A percentile compares a stretch with the other conserved stretches of the same genome.
These are phyloP conservation scores for Kwoniella dejecticola DNA, from an alignment of 768 basidiomycete species.

Conservation along the genomic window DNA sequence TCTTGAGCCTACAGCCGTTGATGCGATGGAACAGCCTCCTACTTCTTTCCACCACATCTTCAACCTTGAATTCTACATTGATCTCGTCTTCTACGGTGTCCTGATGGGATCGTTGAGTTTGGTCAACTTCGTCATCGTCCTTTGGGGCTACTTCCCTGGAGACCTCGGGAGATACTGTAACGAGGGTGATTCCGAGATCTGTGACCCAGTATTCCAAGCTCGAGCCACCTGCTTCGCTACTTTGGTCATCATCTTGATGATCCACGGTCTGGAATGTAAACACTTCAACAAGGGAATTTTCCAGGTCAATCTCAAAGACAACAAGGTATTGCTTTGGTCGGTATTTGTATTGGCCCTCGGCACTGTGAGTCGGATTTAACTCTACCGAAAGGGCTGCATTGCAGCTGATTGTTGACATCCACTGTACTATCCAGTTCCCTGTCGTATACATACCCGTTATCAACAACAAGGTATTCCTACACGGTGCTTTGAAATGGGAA, in stretches of 20 bases:
- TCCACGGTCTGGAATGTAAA: slow-evolving; percentile 55
- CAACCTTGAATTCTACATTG: slow-evolving; percentile 54
- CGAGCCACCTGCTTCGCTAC: slow-evolving; percentile 56
- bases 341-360: slow-evolving; percentile 50
- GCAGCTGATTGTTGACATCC: neutral
- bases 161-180: slow-evolving; percentile 54
- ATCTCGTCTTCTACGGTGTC: slow-evolving; percentile 57
- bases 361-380: slow-evolving; percentile 12
- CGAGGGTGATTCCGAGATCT: slow-evolving; percentile 49
- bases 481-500: slow-evolving; percentile 54
- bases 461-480: slow-evolving; percentile 55
- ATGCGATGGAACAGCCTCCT: slow-evolving; percentile 62
- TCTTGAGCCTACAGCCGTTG: slow-evolving; percentile 60
- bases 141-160: slow-evolving; percentile 54
- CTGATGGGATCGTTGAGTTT: slow-evolving; percentile 54
- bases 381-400: too few species aligned
- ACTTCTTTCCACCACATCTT: slow-evolving; percentile 56
- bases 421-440: slow-evolving; percentile 46
- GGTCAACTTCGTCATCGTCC: slow-evolving; percentile 56
- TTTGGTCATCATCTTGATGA: slow-evolving; percentile 55
- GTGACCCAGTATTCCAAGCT: slow-evolving; percentile 56
- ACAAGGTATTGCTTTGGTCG: slow-evolving; percentile 56
- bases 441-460: slow-evolving; percentile 57
- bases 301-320: slow-evolving; percentile 53
- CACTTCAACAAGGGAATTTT: slow-evolving; percentile 50